phyloP scores from a whole-genome alignment of 345 rosid species.

The Ceriops decandra region DNA sequence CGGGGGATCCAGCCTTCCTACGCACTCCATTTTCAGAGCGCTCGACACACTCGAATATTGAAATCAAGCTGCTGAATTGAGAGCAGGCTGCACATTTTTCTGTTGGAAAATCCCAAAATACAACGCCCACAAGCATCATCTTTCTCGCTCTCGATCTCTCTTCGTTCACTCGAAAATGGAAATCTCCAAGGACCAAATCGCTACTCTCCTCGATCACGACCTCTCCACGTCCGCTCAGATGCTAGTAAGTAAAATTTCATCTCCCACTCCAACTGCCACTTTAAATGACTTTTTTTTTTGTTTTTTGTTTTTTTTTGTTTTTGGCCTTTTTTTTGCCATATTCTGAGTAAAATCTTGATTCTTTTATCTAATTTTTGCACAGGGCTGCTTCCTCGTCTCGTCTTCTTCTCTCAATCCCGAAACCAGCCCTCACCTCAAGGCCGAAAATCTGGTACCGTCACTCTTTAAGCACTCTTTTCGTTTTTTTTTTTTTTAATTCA shows the following conservation, averaged over 20 bases:
- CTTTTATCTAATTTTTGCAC: not conserved
- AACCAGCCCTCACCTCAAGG: conserved; percentile 75
- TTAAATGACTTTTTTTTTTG: too few relatives aligned
- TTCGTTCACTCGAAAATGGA: conserved; percentile 48
- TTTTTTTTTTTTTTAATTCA: not conserved
- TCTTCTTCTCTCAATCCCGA: conserved; percentile 67
- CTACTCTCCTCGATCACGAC: conserved; percentile 69
- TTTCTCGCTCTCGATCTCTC: not conserved
- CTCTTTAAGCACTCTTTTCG: not conserved
- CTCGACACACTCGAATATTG: too few relatives aligned
- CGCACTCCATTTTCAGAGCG: too few relatives aligned
- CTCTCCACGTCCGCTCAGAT: conserved; percentile 75
- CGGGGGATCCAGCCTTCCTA: too few relatives aligned
- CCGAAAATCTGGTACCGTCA: conserved; percentile 67
- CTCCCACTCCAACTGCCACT: not conserved
- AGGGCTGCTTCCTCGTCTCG: conserved; percentile 90
- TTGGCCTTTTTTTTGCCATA: conserved; percentile 7
- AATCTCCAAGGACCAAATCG: conserved; percentile 74
- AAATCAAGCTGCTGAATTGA: not conserved
- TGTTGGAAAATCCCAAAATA: not conserved
- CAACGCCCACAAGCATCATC: not conserved
- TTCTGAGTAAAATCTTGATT: not conserved
- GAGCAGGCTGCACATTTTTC: not conserved
- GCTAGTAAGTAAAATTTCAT: conserved; percentile 43
- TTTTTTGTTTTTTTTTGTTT: not conserved